Conservation (phyloP, 1,284 basidiomycete species). For the Ustilago nuda region DNA sequence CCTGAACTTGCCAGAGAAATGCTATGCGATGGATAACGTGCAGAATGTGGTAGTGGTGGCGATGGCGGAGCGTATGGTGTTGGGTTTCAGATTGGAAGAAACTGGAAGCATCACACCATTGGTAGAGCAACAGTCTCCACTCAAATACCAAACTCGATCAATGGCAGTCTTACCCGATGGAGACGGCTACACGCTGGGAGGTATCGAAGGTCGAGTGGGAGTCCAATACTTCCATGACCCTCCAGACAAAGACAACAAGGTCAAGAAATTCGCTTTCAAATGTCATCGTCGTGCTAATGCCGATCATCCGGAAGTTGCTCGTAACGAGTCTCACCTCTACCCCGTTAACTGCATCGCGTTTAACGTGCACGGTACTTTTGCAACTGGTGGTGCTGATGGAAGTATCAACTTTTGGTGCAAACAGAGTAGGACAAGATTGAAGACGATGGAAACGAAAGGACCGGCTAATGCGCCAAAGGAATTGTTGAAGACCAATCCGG, state of each 20-base stretch:
- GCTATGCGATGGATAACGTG: conserved; percentile 83
- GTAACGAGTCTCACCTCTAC: conserved; percentile 76
- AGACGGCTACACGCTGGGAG: conserved; percentile 79
- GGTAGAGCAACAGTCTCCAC: conserved; percentile 69
- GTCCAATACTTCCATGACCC: conserved; percentile 80
- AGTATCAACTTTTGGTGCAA: conserved; percentile 78
- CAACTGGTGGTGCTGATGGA: conserved; percentile 81
- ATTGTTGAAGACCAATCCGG: conserved; percentile 61
- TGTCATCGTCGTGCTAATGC: conserved; percentile 84
- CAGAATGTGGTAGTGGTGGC: conserved; percentile 91
- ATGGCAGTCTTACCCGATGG: conserved; percentile 60
- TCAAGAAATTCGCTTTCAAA: conserved; percentile 91
- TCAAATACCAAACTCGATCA: conserved; percentile 88
- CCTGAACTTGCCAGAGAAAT: conserved; percentile 81
- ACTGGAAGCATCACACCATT: conserved; percentile 71
- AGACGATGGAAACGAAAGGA: conserved; percentile 71
- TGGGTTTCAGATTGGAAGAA: conserved; percentile 82
- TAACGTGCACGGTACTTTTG: conserved; percentile 93
- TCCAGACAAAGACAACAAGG: conserved; percentile 59
- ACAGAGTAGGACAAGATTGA: conserved; percentile 86
- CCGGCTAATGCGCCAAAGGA: conserved; percentile 60
- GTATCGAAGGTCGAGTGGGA: conserved; percentile 93
- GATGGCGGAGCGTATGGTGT: conserved; percentile 88
- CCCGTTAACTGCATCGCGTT: conserved; percentile 92
- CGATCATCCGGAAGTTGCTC: conserved; percentile 72